These are phyloP conservation scores for Juglanconis sp. DNA, from an alignment of 2,329 filamentous ascomycete genomes.

Conservation along the genomic window DNA sequence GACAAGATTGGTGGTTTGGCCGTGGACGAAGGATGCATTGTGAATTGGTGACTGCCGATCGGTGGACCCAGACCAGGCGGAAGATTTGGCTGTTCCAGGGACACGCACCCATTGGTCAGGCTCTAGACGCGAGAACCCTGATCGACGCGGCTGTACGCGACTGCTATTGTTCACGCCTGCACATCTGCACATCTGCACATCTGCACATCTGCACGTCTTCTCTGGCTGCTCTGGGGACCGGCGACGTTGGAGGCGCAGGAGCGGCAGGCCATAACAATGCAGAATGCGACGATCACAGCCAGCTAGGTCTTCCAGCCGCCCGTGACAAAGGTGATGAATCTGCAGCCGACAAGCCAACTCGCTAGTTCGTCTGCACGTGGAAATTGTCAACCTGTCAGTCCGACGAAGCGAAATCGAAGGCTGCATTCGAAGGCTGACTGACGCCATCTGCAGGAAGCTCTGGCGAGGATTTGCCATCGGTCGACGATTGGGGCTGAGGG, in stretches of 20 bases:
- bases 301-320: no score
- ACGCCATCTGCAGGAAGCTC: background rate
- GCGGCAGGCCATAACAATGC: no score
- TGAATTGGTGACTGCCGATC: background rate
- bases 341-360: background rate
- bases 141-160: conserved; percentile 7
- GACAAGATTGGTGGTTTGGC: background rate
- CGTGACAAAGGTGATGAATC: background rate
- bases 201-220: background rate
- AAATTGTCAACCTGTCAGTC: background rate
- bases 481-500: no score
- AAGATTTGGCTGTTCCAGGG: background rate
- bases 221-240: no score
- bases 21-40: background rate
- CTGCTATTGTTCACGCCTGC: background rate
- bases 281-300: no score
- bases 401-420: background rate
- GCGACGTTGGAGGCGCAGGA: no score
- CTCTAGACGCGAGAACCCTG: conserved; percentile 7
- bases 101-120: background rate
- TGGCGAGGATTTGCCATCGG: background rate
- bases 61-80: background rate
- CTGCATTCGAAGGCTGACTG: background rate
- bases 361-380: background rate
- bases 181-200: background rate